Conservation (phyloP, 2,329 filamentous ascomycete species). For the Xylaria sp. region DNA sequence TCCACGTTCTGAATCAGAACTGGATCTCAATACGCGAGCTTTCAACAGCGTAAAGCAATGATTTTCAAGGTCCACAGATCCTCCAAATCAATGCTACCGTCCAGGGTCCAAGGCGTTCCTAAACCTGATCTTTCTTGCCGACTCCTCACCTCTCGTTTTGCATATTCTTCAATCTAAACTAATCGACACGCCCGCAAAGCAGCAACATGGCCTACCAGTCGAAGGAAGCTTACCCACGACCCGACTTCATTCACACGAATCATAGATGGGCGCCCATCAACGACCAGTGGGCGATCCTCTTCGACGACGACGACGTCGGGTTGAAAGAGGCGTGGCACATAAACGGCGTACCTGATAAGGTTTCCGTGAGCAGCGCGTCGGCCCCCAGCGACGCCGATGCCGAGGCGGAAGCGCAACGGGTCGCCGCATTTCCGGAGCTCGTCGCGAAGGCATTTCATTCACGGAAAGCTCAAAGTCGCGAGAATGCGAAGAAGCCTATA, state of each 20-base stretch:
- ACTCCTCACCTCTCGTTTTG: slow-evolving; percentile 17
- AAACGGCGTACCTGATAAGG: slow-evolving; percentile 58
- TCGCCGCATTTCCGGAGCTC: slow-evolving; percentile 60
- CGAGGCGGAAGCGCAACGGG: slow-evolving; percentile 56
- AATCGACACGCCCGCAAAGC: neutral
- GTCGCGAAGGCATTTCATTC: slow-evolving; percentile 57
- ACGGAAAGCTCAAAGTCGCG: slow-evolving; percentile 43
- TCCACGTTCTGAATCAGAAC: slow-evolving; percentile 15
- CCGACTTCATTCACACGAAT: slow-evolving; percentile 67
- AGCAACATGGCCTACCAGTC: slow-evolving; percentile 46
- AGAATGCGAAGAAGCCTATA: slow-evolving; percentile 62
- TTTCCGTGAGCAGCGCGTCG: slow-evolving; percentile 44
- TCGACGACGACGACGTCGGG: slow-evolving; percentile 71
- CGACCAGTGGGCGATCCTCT: slow-evolving; percentile 71
- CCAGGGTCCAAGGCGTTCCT: slow-evolving; percentile 15
- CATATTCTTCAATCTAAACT: neutral
- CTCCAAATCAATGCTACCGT: neutral
- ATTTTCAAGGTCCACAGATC: slow-evolving; percentile 31
- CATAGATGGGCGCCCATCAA: slow-evolving; percentile 70
- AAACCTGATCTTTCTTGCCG: neutral
- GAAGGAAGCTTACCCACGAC: slow-evolving; percentile 65
- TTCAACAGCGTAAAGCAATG: slow-evolving; percentile 21
- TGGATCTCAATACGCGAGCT: slow-evolving; percentile 26
- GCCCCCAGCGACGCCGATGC: slow-evolving; percentile 39
- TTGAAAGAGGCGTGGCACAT: slow-evolving; percentile 63